Conservation (phyloP, 2,329 filamentous ascomycete species). For the Botrytis cinerea region DNA sequence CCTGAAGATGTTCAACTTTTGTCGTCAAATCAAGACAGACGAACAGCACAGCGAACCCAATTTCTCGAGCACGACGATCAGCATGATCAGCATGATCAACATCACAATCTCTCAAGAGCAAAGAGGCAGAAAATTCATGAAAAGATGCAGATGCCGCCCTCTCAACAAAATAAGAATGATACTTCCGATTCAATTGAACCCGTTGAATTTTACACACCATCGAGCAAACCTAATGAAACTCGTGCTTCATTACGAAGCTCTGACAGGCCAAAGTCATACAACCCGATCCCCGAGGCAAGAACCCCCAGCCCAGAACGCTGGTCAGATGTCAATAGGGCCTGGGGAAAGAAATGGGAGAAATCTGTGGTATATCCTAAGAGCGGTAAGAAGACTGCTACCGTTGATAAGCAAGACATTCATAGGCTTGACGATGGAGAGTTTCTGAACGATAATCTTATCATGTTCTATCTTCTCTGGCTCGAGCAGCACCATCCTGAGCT, state of each 20-base stretch:
- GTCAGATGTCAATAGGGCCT: conserved; percentile 53
- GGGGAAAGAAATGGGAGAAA: conserved; percentile 55
- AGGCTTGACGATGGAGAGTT: conserved; percentile 82
- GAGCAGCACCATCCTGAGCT: conserved; percentile 59
- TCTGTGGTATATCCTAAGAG: conserved; percentile 62
- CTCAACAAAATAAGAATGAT: background rate
- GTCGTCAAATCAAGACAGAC: background rate
- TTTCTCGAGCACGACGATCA: background rate
- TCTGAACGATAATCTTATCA: conserved; percentile 89
- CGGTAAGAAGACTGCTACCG: conserved; percentile 62
- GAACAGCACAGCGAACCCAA: background rate
- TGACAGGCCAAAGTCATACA: background rate
- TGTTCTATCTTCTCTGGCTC: conserved; percentile 79
- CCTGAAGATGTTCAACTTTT: conserved; percentile 5
- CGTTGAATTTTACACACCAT: conserved; percentile 11
- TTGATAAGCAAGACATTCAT: conserved; percentile 71
- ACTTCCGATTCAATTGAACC: background rate
- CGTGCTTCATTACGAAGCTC: conserved; percentile 28
- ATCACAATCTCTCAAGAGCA: background rate
- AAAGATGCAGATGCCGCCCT: background rate
- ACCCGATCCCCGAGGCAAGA: conserved; percentile 16
- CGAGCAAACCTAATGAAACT: conserved; percentile 8
- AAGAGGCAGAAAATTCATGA: conserved; percentile 16
- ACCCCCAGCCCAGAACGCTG: conserved; percentile 45
- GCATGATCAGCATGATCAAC: background rate